A percentile compares a stretch with the other conserved stretches of the same genome.
Evolutionary conservation across 129 eudicot genomes (phyloP).

Genomic region (Pittosporum tobira): DNA sequence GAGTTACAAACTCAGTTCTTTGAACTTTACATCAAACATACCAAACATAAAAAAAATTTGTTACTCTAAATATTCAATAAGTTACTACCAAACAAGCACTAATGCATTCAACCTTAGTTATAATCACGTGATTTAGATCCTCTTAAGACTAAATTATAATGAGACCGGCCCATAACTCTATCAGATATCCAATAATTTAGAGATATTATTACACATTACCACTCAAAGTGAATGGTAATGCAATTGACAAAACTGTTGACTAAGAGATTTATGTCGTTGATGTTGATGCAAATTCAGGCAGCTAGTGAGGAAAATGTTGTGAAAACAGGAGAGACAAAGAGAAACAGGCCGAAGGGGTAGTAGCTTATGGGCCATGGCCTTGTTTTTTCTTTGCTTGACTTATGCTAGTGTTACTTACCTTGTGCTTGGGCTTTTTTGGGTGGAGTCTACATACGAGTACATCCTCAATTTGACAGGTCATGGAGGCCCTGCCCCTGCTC

Average conservation of each 20-base stretch:
- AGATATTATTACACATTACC: neutral
- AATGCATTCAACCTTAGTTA: too few species aligned
- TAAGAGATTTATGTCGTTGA: neutral
- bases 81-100: too few species aligned
- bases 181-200: neutral
- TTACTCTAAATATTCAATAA: too few species aligned
- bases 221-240: neutral
- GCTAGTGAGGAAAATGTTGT: neutral
- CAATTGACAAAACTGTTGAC: neutral
- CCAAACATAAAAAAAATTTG: too few species aligned
- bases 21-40: too few species aligned
- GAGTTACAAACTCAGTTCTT: too few species aligned
- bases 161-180: too few species aligned
- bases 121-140: too few species aligned
- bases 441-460: neutral
- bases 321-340: slow-evolving; percentile 4
- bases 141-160: too few species aligned
- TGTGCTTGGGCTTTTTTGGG: neutral
- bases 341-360: slow-evolving; percentile 5
- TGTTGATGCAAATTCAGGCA: neutral
- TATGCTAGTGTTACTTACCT: slow-evolving; percentile 1
- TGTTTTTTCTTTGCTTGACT: neutral
- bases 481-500: neutral
- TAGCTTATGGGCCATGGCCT: neutral
- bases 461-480: neutral